These are phyloP conservation scores for Bombardia bombarda DNA, from an alignment of 495 filamentous ascomycete genomes.

Conservation along the genomic window DNA sequence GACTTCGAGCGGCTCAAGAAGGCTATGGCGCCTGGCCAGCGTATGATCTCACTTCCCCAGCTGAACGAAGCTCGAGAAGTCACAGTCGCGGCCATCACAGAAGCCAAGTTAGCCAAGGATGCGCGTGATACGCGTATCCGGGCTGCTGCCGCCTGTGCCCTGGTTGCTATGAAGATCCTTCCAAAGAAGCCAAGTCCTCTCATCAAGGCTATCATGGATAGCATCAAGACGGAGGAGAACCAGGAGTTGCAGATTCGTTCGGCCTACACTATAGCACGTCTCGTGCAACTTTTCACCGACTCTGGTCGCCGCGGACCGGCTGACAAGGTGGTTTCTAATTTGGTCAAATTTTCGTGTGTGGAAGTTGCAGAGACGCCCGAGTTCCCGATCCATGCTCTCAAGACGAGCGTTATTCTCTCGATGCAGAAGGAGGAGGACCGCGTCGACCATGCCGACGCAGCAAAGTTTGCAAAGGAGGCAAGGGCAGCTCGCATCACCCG, in stretches of 20 bases:
- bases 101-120: constrained; percentile 68
- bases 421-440: constrained; percentile 95
- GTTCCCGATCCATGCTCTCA: constrained; percentile 66
- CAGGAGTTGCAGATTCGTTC: constrained; percentile 83
- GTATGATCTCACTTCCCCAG: constrained; percentile 66
- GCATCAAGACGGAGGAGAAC: constrained; percentile 91
- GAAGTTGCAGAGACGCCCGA: constrained; percentile 97
- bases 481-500: constrained; percentile 80
- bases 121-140: constrained; percentile 78
- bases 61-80: constrained; percentile 65
- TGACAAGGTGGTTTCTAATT: constrained; percentile 86
- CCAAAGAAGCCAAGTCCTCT: constrained; percentile 86
- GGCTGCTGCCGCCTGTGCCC: constrained; percentile 77
- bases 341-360: constrained; percentile 94
- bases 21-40: constrained; percentile 70
- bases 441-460: constrained; percentile 83
- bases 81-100: constrained; percentile 62
- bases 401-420: constrained; percentile 75
- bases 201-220: constrained; percentile 97
- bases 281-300: constrained; percentile 80
- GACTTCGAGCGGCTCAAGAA: constrained; percentile 87
- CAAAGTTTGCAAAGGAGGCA: constrained; percentile 77
- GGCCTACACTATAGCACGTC: constrained; percentile 66
- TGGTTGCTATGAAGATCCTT: constrained; percentile 75
- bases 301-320: constrained; percentile 69